Evolutionary conservation across 2,329 filamentous ascomycete genomes (phyloP), one percentile per base, ranked within the genome.

Genomic region (Scedosporium dehoogii): DNA sequence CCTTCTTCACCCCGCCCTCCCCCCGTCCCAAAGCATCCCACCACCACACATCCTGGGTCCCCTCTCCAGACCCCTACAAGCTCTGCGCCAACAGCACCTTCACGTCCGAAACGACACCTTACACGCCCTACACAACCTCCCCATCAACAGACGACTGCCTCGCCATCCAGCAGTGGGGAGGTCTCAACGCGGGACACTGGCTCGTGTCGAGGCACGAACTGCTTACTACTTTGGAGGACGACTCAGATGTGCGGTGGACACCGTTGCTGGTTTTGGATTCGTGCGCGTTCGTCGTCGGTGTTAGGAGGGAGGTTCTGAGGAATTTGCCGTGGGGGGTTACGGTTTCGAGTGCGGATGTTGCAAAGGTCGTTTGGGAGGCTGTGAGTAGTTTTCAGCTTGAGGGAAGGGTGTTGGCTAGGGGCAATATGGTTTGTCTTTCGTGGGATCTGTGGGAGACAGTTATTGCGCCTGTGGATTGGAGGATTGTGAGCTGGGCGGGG

Each of bases 401-500:
- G 3, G 48, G 48, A 2, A 57, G 18, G n/a, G 48, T 61, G 1
- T 23, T 53, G 48, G 60, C n/a, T 1, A 23, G 33, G 21, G 60
- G 48, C 1, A 33, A 29, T 29, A 61, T 61, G 60, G 27, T 16
- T 16, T 61, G 60, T 27, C 48, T 61, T 56, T 27, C 44, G 18
- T 56, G 60, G 60, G 60, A 48, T 29, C 16, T 6, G 25, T 60
- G 58, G 60, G 38, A 57, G 46, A 14, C 60, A 6, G 29, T 42
- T 25, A 18, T 53, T 27, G 48, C 42, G 53, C 60, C 48, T 14
- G 60, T 56, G 60, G 60, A 57, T 18, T 61, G 48, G 60, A 57
- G 38, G 29, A 23, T 57, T 42, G 29, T 29, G 48, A 25, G 4
- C 3, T 56, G 60, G 60, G 60, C 18, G 44, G 16, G 44, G 12